Conservation (phyloP, 805 yeast genomes). For the Cyberlindnera xishuangbannaensis region DNA sequence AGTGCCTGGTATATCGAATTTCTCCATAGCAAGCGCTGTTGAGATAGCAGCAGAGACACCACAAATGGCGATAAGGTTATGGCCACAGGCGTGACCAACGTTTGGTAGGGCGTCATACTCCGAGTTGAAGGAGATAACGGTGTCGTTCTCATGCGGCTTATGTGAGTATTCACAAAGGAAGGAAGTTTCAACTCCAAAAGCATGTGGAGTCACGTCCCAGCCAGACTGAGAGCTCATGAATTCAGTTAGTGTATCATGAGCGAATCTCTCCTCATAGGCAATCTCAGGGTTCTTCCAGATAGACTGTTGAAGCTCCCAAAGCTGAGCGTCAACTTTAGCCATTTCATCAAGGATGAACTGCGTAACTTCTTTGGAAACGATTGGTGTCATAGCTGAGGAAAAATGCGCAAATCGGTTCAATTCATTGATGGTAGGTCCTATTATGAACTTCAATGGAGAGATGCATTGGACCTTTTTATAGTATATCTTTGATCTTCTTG, state of each 20-base stretch:
- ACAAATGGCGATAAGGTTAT: slow-evolving; percentile 9
- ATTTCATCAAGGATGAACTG: slow-evolving; percentile 3
- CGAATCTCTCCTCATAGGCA: slow-evolving; percentile 5
- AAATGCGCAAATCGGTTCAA: too few relatives aligned
- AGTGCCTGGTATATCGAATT: slow-evolving; percentile 8
- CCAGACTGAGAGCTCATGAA: slow-evolving; percentile 5
- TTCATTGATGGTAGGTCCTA: too few relatives aligned
- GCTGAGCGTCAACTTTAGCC: slow-evolving; percentile 1
- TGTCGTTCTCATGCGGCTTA: not conserved
- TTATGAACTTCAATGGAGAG: too few relatives aligned
- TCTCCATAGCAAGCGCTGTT: slow-evolving; percentile 6
- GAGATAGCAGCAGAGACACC: slow-evolving; percentile 8
- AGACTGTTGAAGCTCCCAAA: slow-evolving; percentile 5
- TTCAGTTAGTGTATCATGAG: slow-evolving; percentile 4
- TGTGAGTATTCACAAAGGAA: slow-evolving; percentile 4
- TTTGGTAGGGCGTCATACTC: slow-evolving; percentile 10
- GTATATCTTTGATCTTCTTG: too few relatives aligned
- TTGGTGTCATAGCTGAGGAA: too few relatives aligned
- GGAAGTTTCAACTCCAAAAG: slow-evolving; percentile 6
- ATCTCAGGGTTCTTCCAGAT: slow-evolving; percentile 7
- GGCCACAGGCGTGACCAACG: slow-evolving; percentile 11
- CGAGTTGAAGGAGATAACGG: slow-evolving; percentile 8
- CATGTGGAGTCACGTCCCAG: slow-evolving; percentile 6
- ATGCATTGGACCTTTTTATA: too few relatives aligned
- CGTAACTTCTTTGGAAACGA: slow-evolving; percentile 1